A percentile compares a stretch with the other conserved stretches of the same genome.
phyloP scores from a whole-genome alignment of 2,329 filamentous ascomycete genomes.

The Cephalotrichum gorgonifer region DNA sequence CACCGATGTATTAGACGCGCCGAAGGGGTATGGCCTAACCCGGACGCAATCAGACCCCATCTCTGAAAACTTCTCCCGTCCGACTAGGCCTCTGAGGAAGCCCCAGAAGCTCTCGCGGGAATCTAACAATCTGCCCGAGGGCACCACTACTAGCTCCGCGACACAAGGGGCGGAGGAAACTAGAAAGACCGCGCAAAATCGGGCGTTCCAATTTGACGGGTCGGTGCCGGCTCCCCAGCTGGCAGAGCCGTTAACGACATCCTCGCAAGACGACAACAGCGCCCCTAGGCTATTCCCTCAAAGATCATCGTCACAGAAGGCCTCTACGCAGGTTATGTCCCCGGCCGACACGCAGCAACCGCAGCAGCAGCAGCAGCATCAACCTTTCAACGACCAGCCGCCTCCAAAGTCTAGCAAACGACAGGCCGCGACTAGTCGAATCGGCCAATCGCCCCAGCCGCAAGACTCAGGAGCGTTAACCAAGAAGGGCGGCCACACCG shows the following conservation, averaged over 20 bases:
- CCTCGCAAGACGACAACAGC: slow-evolving; percentile 11
- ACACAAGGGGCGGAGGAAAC: not conserved
- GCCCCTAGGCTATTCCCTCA: slow-evolving; percentile 30
- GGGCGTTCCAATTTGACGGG: slow-evolving; percentile 1
- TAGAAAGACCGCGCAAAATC: not conserved
- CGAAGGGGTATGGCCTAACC: slow-evolving; percentile 40
- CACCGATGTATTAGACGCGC: slow-evolving; percentile 33
- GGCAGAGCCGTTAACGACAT: slow-evolving; percentile 53
- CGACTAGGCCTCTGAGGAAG: slow-evolving; percentile 35
- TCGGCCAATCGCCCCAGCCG: not conserved
- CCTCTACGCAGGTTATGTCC: slow-evolving; percentile 29
- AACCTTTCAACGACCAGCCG: slow-evolving; percentile 23
- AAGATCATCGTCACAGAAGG: slow-evolving; percentile 42
- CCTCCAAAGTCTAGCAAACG: slow-evolving; percentile 35
- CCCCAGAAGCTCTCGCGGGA: slow-evolving; percentile 40
- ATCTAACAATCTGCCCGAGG: slow-evolving; percentile 10
- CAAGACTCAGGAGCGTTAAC: not conserved
- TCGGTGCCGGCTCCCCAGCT: slow-evolving; percentile 42
- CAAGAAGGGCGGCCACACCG: slow-evolving; percentile 26
- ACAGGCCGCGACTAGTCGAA: not conserved
- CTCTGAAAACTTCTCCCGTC: slow-evolving; percentile 53
- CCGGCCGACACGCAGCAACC: slow-evolving; percentile 19
- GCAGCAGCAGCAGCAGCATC: slow-evolving; percentile 10
- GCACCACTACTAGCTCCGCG: not conserved
- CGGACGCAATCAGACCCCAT: slow-evolving; percentile 63